Evolutionary conservation across 495 filamentous ascomycete genomes (phyloP).

Genomic region (Aspergillus baeticus): DNA sequence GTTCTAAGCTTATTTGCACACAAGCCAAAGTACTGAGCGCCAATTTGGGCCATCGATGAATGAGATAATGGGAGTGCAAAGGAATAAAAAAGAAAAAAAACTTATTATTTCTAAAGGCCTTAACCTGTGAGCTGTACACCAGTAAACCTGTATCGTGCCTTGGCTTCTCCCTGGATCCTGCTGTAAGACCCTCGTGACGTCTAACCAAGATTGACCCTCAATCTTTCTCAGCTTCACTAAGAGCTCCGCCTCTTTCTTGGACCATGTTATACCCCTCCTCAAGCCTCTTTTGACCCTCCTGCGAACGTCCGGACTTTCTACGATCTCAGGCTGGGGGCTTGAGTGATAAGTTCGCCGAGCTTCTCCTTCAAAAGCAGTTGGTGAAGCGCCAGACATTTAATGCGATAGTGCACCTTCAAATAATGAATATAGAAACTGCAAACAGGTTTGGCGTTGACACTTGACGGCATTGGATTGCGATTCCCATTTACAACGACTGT

Average conservation of each 20-base stretch:
- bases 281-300: conserved; percentile 1
- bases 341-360: not conserved
- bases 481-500: too few relatives aligned
- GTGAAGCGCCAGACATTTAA: conserved; percentile 8
- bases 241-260: conserved; percentile 19
- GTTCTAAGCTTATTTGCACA: too few relatives aligned
- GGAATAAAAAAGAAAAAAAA: not conserved
- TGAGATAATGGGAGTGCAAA: not conserved
- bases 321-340: not conserved
- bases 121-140: conserved; percentile 20
- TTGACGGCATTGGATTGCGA: too few relatives aligned
- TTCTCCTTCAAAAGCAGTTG: conserved; percentile 11
- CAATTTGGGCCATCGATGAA: not conserved
- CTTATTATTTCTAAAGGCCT: not conserved
- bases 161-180: conserved; percentile 18
- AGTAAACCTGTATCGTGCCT: conserved; percentile 21
- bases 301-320: not conserved
- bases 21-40: not conserved
- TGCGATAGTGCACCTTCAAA: conserved; percentile 20
- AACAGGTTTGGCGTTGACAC: too few relatives aligned
- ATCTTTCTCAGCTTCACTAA: conserved; percentile 23
- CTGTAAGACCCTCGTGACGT: conserved; percentile 20
- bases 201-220: conserved; percentile 20
- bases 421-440: conserved; percentile 25
- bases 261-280: conserved; percentile 19